Evolutionary conservation across 148 eudicot genomes (phyloP).

Genomic region (Rhododendron vialii): DNA sequence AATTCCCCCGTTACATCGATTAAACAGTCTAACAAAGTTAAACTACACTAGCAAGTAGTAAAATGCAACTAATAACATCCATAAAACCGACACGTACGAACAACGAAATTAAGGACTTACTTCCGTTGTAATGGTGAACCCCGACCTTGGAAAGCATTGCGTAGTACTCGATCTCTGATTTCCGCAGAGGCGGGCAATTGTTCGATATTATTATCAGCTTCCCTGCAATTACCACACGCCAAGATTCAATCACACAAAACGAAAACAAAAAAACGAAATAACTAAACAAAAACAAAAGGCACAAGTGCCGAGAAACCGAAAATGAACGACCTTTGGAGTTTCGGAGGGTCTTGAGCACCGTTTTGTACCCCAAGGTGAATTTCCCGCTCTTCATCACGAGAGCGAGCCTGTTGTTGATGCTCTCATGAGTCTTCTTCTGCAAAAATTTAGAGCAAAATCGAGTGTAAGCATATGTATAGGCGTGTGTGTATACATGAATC

Average conservation of each 20-base stretch:
- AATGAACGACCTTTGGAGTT: slow-evolving; percentile 41
- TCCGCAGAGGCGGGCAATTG: slow-evolving; percentile 84
- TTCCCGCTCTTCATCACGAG: slow-evolving; percentile 71
- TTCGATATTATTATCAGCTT: slow-evolving; percentile 80
- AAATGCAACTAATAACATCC: not conserved
- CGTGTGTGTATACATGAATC: not conserved
- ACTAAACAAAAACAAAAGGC: not conserved
- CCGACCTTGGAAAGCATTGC: slow-evolving; percentile 90
- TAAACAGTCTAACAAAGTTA: not conserved
- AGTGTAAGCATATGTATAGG: not conserved
- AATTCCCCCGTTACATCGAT: not conserved
- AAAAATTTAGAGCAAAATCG: not conserved
- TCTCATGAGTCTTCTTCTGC: slow-evolving; percentile 79
- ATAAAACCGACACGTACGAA: not conserved
- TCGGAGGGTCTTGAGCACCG: slow-evolving; percentile 55
- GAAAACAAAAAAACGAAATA: not conserved
- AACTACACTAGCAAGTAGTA: not conserved
- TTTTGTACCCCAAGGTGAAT: slow-evolving; percentile 56
- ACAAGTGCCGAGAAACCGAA: not conserved
- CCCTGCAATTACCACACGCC: slow-evolving; percentile 30
- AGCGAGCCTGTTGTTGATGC: slow-evolving; percentile 62
- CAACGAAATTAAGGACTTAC: slow-evolving; percentile 34
- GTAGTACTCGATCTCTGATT: slow-evolving; percentile 90
- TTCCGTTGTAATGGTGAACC: slow-evolving; percentile 88
- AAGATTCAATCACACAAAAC: not conserved